phyloP scores from a whole-genome alignment of 768 basidiomycete species.

The Phaeotremella skinneri region DNA sequence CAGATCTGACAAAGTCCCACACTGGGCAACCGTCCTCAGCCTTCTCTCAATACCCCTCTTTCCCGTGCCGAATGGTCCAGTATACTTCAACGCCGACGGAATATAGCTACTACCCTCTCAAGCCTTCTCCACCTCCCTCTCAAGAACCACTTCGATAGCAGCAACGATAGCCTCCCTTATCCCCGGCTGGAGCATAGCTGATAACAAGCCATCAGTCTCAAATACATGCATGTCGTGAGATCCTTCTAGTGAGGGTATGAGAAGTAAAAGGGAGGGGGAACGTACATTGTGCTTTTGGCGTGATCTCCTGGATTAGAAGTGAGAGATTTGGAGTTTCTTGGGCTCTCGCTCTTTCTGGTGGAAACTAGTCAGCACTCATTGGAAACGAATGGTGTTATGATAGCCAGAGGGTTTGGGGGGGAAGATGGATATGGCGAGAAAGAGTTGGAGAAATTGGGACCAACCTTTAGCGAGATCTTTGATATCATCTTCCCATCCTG shows the following conservation, averaged over 20 bases:
- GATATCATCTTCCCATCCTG: conserved; percentile 42
- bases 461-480: conserved; percentile 45
- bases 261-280: background rate
- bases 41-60: too few species aligned
- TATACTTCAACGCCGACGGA: too few species aligned
- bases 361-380: background rate
- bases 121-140: conserved; percentile 42
- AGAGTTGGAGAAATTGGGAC: conserved; percentile 8
- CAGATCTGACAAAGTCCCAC: too few species aligned
- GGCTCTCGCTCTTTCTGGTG: conserved; percentile 32
- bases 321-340: conserved; percentile 39
- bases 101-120: conserved; percentile 13
- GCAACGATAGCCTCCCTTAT: conserved; percentile 28
- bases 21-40: too few species aligned
- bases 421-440: background rate
- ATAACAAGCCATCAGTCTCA: conserved; percentile 2
- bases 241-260: background rate
- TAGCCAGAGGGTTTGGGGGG: background rate
- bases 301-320: conserved; percentile 28
- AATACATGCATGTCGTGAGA: background rate
- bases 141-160: conserved; percentile 40
- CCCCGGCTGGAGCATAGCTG: conserved; percentile 28
- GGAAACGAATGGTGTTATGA: background rate
- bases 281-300: conserved; percentile 32
- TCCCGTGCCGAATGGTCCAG: too few species aligned